A percentile compares a stretch with the other conserved stretches of the same genome.
Conservation (phyloP, 371 early-diverging fungal genomes). For the Rhizopus arrhizus region DNA sequence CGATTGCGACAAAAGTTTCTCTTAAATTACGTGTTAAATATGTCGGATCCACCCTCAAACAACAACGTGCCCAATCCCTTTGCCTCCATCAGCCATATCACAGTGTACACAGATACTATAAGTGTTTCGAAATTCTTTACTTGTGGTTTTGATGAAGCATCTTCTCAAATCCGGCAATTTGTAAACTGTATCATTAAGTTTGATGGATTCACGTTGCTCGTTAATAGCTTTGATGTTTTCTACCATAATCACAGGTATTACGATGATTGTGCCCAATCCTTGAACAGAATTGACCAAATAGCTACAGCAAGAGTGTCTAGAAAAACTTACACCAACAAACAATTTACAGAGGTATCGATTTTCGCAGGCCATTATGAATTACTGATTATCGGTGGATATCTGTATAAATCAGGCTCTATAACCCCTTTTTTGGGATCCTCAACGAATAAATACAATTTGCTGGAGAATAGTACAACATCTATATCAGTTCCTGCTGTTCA, state of each 20-base stretch:
- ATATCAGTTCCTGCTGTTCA: not conserved
- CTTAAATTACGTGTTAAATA: not conserved
- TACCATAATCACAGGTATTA: slow-evolving; percentile 2
- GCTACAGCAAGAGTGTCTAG: slow-evolving; percentile 7
- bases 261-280: not conserved
- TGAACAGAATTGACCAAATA: not conserved
- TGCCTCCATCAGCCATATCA: slow-evolving; percentile 3
- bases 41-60: not conserved
- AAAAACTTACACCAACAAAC: not conserved
- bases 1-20: slow-evolving; percentile 2
- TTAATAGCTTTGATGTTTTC: slow-evolving; percentile 6
- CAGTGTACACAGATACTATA: slow-evolving; percentile 1
- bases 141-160: slow-evolving; percentile 12
- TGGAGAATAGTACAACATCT: not conserved
- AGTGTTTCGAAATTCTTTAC: slow-evolving; percentile 1
- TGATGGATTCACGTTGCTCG: not conserved
- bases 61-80: not conserved
- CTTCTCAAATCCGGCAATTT: not conserved
- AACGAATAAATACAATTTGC: not conserved
- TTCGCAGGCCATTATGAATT: slow-evolving; percentile 1
- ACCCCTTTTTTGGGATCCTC: slow-evolving; percentile 7
- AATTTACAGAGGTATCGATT: not conserved
- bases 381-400: not conserved
- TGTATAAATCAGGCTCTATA: not conserved
- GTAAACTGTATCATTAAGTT: slow-evolving; percentile 1